Percentiles rank a stretch among this genome's conserved stretches.
phyloP scores from a whole-genome alignment of 2,329 filamentous ascomycete species.

The Penicillium olsonii region DNA sequence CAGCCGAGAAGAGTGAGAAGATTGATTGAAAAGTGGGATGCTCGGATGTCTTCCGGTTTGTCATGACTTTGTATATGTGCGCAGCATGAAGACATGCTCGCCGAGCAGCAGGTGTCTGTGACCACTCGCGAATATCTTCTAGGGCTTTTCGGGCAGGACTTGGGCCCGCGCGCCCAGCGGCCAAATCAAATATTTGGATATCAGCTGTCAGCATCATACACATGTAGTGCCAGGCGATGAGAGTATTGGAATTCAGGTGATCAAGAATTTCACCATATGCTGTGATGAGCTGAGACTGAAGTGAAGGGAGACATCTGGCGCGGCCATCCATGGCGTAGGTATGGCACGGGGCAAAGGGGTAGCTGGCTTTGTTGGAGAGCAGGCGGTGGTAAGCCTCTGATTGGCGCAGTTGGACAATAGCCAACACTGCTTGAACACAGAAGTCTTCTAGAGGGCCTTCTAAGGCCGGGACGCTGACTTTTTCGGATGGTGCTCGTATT shows the following conservation, averaged over 20 bases:
- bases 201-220: constrained; percentile 56
- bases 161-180: constrained; percentile 53
- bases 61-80: constrained; percentile 54
- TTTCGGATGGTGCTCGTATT: constrained; percentile 38
- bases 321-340: constrained; percentile 52
- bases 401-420: constrained; percentile 44
- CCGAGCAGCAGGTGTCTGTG: constrained; percentile 52
- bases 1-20: constrained; percentile 53
- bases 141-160: constrained; percentile 50
- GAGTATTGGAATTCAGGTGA: constrained; percentile 51
- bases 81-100: constrained; percentile 55
- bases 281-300: constrained; percentile 34
- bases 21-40: constrained; percentile 55
- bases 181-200: constrained; percentile 55
- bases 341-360: constrained; percentile 46
- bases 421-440: constrained; percentile 40
- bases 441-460: constrained; percentile 37
- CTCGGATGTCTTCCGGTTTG: constrained; percentile 55
- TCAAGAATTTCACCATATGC: constrained; percentile 46
- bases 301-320: constrained; percentile 41
- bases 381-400: constrained; percentile 48
- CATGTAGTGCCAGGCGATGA: constrained; percentile 56
- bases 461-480: constrained; percentile 35
- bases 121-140: constrained; percentile 54
- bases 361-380: constrained; percentile 40